Evolutionary conservation across 2,329 filamentous ascomycete species (phyloP), one percentile per base, ranked within the genome.

Genomic region (Arthrinium puccinioides): DNA sequence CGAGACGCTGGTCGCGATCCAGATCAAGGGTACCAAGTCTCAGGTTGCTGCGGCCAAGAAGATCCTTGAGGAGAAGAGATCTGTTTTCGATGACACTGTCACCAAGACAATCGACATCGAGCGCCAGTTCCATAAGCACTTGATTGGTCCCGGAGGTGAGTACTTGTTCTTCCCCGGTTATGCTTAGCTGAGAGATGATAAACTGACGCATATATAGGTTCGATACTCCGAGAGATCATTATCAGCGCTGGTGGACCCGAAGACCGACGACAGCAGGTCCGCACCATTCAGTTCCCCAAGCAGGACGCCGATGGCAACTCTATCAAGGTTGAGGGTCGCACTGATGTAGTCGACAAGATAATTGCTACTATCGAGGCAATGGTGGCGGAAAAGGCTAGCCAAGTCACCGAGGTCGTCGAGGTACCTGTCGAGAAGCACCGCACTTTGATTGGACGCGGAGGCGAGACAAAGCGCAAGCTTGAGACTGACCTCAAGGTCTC

Each of bases 261-360:
- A 49, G 89, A 95, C 55, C 78, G 83, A 44, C 81, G 85, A 27
- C 82, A 85, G 44, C 77, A 92, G 50, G 86, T 88, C 36, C 85
- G 90, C 45, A 87, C 90, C 52, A 87, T 98, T 42, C 88, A 90
- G 59, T 97, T 98, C 70, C 92, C 92, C 40, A 88, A 89, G 59
- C 82, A 86, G 47, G 89, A 94, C 40, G 77, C 82, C 36, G 82
- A 84, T 42, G 87, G 85, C 30, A 87, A 84, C 54, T 76, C 74
- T 19, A 95, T 98, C 62, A 89, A 84, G 57, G 71, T 98, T 6
- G 89, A 96, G 63, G 92, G 92, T 21, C 82, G 84, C 32, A 80
- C 78, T 44, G 79, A 80, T 26, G 71, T 98, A 18, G 90, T 97
- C 2, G 84, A 95, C 51, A 94, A 87, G 64, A 94, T 98, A 50